phyloP scores from a whole-genome alignment of 305 asterid species.

The Fraxinus angustifolia region DNA sequence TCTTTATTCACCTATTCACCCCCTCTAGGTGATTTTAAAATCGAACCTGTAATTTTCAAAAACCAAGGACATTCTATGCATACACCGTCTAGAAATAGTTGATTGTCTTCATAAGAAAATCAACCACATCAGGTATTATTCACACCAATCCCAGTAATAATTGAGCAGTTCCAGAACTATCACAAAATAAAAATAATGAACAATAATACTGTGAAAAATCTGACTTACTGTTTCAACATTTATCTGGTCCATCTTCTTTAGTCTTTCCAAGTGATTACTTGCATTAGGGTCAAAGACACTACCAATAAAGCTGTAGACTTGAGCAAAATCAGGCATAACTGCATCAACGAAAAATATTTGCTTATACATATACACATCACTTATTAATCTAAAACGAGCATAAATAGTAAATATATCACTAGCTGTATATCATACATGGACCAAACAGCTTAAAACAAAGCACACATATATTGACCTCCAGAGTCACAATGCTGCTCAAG shows the following conservation, averaged over 20 bases:
- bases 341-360: slow-evolving; percentile 25
- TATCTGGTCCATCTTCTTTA: slow-evolving; percentile 71
- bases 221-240: slow-evolving; percentile 70
- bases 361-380: not conserved
- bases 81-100: not conserved
- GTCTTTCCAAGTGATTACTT: slow-evolving; percentile 58
- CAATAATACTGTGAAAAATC: not conserved
- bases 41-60: not conserved
- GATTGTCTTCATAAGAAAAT: not conserved
- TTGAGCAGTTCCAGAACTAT: not conserved
- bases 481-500: not conserved
- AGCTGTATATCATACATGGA: not conserved
- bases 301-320: slow-evolving; percentile 80
- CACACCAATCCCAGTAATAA: not conserved
- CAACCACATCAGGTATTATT: not conserved
- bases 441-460: not conserved
- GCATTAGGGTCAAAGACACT: slow-evolving; percentile 75
- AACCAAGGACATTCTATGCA: not conserved
- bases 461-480: not conserved
- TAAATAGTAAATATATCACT: not conserved
- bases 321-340: slow-evolving; percentile 79
- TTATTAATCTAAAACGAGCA: not conserved
- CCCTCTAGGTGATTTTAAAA: not conserved
- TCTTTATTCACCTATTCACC: not conserved
- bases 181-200: not conserved